Evolutionary conservation across 495 filamentous ascomycete species (phyloP).

Genomic region (Aspergillus ellipticus): DNA sequence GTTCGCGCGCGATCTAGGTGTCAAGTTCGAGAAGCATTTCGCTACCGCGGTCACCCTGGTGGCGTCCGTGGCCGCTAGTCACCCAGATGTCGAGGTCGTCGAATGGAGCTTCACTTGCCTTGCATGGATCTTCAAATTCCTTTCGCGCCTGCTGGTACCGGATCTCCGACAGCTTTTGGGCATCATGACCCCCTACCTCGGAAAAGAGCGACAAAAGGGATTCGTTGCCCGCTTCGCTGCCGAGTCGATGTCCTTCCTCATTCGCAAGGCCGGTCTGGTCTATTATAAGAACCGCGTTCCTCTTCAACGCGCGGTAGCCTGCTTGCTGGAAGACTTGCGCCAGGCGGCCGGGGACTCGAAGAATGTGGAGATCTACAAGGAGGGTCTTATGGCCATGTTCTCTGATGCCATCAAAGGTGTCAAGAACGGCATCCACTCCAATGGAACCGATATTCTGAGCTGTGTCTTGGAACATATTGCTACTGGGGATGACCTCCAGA

Average conservation of each 20-base stretch:
- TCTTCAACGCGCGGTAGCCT: conserved; percentile 62
- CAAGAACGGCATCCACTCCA: conserved; percentile 75
- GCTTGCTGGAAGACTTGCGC: conserved; percentile 64
- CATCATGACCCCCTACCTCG: conserved; percentile 80
- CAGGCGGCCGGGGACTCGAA: conserved; percentile 49
- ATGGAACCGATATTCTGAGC: conserved; percentile 64
- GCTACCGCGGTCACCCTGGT: conserved; percentile 65
- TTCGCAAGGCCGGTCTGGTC: conserved; percentile 77
- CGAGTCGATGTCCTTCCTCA: conserved; percentile 89
- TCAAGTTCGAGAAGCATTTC: conserved; percentile 87
- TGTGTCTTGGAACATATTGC: conserved; percentile 54
- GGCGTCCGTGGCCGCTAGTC: conserved; percentile 56
- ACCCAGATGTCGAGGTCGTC: conserved; percentile 70
- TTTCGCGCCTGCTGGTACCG: conserved; percentile 78
- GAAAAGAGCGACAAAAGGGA: conserved; percentile 71
- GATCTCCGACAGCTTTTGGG: conserved; percentile 80
- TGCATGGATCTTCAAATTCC: conserved; percentile 95
- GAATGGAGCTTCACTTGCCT: conserved; percentile 97
- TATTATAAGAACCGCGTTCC: conserved; percentile 67
- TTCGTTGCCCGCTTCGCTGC: conserved; percentile 89
- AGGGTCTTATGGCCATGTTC: conserved; percentile 88
- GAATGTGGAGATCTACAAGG: conserved; percentile 56
- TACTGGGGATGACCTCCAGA: conserved; percentile 44
- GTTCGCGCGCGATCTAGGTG: conserved; percentile 87
- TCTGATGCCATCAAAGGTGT: conserved; percentile 83